Evolutionary conservation across 2,329 filamentous ascomycete species (phyloP), one percentile per base, ranked within the genome.

Genomic region (Dactylellina sp.): DNA sequence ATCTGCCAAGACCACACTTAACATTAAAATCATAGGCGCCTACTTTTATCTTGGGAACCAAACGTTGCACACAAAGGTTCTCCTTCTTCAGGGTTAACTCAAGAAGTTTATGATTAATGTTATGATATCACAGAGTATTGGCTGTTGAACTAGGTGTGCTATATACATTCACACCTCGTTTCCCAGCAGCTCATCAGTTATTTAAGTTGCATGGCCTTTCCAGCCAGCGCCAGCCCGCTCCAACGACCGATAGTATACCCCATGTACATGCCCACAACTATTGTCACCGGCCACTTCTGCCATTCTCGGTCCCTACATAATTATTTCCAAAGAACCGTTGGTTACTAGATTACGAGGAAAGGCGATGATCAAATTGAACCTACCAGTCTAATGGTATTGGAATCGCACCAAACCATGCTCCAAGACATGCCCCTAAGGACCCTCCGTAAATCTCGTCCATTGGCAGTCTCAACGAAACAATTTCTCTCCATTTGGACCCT

Each of bases 271-370:
- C 95, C 95, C 1, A 87, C 88, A 2, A 98, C 82, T 70, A 99
- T 91, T 0, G 95, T 99, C 52, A 98, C 89, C 0, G 95, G 95
- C 91, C 94, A 99, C 81, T 90, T 91, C 86, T 99, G 95, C 95
- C 95, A 99, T 78, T 96, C 93, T n/a, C 95, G 89, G 81, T 99
- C 95, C 86, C 85, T 86, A 76, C 37, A 32, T 18, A 11, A 28
- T 16, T n/a, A 72, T 28, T 16, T 53, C 62, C 28, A 9, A 32
- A 32, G 4, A 9, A 5, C 5, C 4, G 9, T 32, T 9, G 9
- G 28, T 32, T 9, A 32, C 9, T 32, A 32, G 1, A 20, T 28
- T 35, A 65, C 44, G 70, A 47, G 39, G 25, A 20, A 18, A 40
- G 9, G 46, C 77, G 44, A 18, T 18, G 32, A 63, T 20, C 28